A percentile compares a stretch with the other conserved stretches of the same genome.
phyloP scores from a whole-genome alignment of 805 yeast species.

The Ogataea minuta region DNA sequence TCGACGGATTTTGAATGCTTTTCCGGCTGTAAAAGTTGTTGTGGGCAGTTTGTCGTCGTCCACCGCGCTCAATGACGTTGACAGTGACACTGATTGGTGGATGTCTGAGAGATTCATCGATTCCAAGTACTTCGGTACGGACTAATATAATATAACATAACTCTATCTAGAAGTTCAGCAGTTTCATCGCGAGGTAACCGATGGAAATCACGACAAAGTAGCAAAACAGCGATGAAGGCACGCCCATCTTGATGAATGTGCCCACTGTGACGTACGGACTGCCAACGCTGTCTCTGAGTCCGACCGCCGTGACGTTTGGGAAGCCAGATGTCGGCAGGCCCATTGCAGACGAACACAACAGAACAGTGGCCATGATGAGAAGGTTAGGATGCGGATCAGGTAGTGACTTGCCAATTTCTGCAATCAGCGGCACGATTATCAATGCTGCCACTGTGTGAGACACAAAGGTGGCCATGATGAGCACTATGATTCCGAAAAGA shows the following conservation, averaged over 20 bases:
- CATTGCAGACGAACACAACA: conserved; percentile 92
- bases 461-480: conserved; percentile 89
- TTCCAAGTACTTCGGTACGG: conserved; percentile 73
- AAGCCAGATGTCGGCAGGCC: conserved; percentile 97
- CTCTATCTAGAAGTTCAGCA: conserved; percentile 44
- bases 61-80: conserved; percentile 20
- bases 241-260: conserved; percentile 86
- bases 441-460: conserved; percentile 97
- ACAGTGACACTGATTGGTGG: conserved; percentile 51
- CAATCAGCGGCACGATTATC: conserved; percentile 85
- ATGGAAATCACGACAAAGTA: conserved; percentile 71
- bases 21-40: conserved; percentile 64
- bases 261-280: conserved; percentile 84
- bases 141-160: conserved; percentile 4
- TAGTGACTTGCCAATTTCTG: conserved; percentile 78
- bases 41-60: conserved; percentile 60
- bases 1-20: conserved; percentile 69
- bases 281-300: conserved; percentile 90
- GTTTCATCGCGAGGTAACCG: conserved; percentile 72
- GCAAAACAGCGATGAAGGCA: conserved; percentile 78
- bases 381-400: conserved; percentile 82
- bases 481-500: conserved; percentile 77
- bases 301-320: conserved; percentile 96
- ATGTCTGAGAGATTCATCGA: conserved; percentile 71
- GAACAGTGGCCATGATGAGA: conserved; percentile 62